Conservation (phyloP, 768 basidiomycete genomes). For the Russula sp. region DNA sequence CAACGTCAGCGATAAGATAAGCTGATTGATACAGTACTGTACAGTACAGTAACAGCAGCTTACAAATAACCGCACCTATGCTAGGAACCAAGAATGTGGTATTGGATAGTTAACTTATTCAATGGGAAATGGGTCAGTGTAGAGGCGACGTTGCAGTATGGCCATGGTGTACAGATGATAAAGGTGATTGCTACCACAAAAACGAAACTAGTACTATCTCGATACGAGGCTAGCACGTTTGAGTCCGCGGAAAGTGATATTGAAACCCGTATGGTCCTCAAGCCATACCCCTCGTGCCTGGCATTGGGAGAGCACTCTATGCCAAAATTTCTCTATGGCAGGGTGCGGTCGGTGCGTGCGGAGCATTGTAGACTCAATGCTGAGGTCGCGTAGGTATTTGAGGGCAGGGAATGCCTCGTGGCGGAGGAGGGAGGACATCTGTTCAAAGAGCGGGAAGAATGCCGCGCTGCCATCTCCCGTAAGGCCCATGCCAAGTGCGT, state of each 20-base stretch:
- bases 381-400: constrained; percentile 59
- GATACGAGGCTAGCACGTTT: constrained; percentile 29
- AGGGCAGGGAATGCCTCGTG: constrained; percentile 57
- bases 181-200: background rate
- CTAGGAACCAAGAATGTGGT: background rate
- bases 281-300: constrained; percentile 52
- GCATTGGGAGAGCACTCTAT: constrained; percentile 39
- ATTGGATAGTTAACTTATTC: background rate
- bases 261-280: constrained; percentile 58
- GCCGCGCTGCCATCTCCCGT: constrained; percentile 35
- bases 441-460: constrained; percentile 61
- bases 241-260: constrained; percentile 45
- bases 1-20: too few species aligned
- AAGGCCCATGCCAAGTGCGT: constrained; percentile 30
- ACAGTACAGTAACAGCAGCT: background rate
- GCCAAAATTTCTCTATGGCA: constrained; percentile 40
- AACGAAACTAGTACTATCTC: background rate
- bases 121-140: background rate
- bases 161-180: background rate
- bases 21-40: too few species aligned
- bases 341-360: constrained; percentile 36
- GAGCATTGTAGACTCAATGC: constrained; percentile 50
- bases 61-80: background rate
- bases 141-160: too few species aligned
- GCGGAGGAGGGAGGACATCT: constrained; percentile 54